Evolutionary conservation across 768 basidiomycete genomes (phyloP), one percentile per base, ranked within the genome.

Genomic region (Agrocybe pediades): DNA sequence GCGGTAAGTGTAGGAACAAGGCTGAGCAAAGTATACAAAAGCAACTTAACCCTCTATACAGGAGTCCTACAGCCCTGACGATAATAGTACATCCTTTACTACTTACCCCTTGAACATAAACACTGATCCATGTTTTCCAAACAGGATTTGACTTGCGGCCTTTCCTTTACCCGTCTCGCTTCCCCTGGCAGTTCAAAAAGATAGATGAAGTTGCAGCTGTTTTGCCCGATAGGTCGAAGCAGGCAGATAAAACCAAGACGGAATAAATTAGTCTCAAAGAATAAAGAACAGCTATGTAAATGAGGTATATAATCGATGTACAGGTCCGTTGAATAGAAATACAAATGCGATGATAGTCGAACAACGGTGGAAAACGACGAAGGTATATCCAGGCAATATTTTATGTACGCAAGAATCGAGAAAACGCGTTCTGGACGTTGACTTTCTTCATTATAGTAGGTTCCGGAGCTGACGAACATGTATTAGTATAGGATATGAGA

Each of bases 1-100:
- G 95, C 95, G 44, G 96, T 89, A 58, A 64, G 91, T 77, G 6
- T 40, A n/a, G 15, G 36, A 15, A 39, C 50, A 33, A 44, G 25
- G 2, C 46, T 24, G 9, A 21, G n/a, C 1, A 19, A 17, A 46
- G 24, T 30, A 44, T n/a, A 44, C 19, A 21, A 27, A 16, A 53
- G 47, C 17, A 20, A 30, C 60, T 46, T 30, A 29, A 46, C 4
- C 24, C 42, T 51, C n/a, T 21, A 45, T 24, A 41, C 61, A 97
- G 93, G 94, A 97, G 70, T 91, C 90, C 2, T 98, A 98, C 71
- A 93, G 92, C 62, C 95, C 96, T 1, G 95, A 97, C 67, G 95
- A 97, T 66, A 98, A 98, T 67, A 81, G 95, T 95, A 64, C 64
- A 87, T 69, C 29, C 40, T 33, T 16, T n/a, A 25, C 15, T 44